These are phyloP conservation scores for Vaccinium myrtillus DNA, from an alignment of 148 eudicot genomes.

Conservation along the genomic window DNA sequence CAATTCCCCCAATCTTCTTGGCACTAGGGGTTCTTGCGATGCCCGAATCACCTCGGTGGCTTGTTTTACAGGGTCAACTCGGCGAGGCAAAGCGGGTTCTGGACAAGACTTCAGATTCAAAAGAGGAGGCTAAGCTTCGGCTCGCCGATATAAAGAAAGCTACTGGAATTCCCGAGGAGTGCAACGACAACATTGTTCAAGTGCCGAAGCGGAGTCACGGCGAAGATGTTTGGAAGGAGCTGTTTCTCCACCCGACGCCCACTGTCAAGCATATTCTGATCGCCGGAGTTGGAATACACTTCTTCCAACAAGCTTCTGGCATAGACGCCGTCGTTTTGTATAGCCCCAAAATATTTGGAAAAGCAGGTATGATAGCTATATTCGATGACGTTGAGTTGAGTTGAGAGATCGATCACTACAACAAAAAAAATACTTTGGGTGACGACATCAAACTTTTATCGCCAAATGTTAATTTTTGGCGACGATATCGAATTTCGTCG, in stretches of 20 bases:
- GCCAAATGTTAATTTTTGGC: no score
- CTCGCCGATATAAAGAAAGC: slow-evolving; percentile 39
- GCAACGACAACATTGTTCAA: slow-evolving; percentile 24
- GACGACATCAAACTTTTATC: no score
- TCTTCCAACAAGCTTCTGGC: slow-evolving; percentile 39
- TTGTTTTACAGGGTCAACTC: slow-evolving; percentile 36
- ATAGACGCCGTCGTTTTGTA: slow-evolving; percentile 42
- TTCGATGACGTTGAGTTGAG: no score
- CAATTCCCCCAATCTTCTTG: slow-evolving; percentile 14
- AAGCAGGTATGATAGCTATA: slow-evolving; percentile 25
- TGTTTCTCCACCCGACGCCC: slow-evolving; percentile 33
- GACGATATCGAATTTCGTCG: no score
- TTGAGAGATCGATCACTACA: no score
- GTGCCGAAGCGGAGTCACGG: slow-evolving; percentile 21
- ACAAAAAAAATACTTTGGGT: no score
- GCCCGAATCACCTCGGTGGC: slow-evolving; percentile 49
- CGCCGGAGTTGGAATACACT: slow-evolving; percentile 37
- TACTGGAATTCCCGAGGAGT: slow-evolving; percentile 27
- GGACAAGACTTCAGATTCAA: slow-evolving; percentile 25
- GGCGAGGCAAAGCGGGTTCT: slow-evolving; percentile 31
- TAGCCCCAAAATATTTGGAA: slow-evolving; percentile 36
- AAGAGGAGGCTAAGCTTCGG: slow-evolving; percentile 28
- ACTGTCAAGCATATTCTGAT: slow-evolving; percentile 28
- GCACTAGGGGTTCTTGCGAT: slow-evolving; percentile 29
- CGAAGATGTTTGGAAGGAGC: slow-evolving; percentile 38